These are phyloP conservation scores for Nadsonia fulvescens DNA, from an alignment of 805 yeast genomes.

Conservation along the genomic window DNA sequence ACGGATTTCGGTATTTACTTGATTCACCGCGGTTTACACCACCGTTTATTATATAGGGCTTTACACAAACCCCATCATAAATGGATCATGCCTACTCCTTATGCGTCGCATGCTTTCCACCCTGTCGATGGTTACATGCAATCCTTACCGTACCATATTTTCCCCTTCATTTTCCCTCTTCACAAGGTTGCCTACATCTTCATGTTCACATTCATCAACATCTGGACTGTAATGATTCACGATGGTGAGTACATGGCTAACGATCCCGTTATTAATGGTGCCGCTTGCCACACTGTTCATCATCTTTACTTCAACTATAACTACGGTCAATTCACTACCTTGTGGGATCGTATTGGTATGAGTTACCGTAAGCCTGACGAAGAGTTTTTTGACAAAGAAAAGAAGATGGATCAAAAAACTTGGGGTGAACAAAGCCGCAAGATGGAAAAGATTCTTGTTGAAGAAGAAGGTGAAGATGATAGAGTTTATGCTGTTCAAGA, in stretches of 20 bases:
- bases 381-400: constrained; percentile 53
- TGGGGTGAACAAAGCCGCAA: constrained; percentile 55
- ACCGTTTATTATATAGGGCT: constrained; percentile 72
- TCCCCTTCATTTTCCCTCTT: constrained; percentile 81
- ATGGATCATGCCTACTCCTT: constrained; percentile 97
- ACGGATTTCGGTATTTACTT: constrained; percentile 87
- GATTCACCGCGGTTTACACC: constrained; percentile 84
- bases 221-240: constrained; percentile 98
- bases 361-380: constrained; percentile 86
- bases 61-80: constrained; percentile 97
- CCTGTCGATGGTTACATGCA: constrained; percentile 94
- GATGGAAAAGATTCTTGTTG: constrained; percentile 66
- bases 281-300: constrained; percentile 96
- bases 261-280: constrained; percentile 89
- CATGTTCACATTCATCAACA: constrained; percentile 78
- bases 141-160: constrained; percentile 83
- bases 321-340: constrained; percentile 94
- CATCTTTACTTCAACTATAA: constrained; percentile 94
- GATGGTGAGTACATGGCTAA: constrained; percentile 91
- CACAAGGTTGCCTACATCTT: constrained; percentile 71
- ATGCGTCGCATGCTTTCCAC: constrained; percentile 96
- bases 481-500: constrained; percentile 41
- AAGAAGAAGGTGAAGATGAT: constrained; percentile 59
- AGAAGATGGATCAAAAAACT: constrained; percentile 36
- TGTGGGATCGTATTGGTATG: constrained; percentile 94